Conservation (phyloP, 192 early-diverging fungal species). For the Linnemannia exigua region DNA sequence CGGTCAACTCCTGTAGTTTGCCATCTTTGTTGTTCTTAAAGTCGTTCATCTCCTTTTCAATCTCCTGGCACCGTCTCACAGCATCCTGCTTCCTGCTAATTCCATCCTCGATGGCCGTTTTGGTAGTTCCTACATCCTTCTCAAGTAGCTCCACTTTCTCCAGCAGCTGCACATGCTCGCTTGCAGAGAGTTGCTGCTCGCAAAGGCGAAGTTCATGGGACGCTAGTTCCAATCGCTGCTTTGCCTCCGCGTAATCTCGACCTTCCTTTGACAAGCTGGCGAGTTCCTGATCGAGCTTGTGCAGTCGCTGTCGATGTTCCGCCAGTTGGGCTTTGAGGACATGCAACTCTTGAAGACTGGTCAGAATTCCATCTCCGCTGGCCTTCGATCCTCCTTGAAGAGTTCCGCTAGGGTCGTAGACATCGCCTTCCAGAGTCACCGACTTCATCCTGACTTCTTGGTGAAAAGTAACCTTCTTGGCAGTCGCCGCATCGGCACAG, state of each 20-base stretch:
- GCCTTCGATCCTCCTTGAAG: constrained; percentile 93
- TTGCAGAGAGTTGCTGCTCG: constrained; percentile 84
- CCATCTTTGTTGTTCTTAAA: constrained; percentile 89
- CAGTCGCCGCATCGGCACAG: constrained; percentile 86
- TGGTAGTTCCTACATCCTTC: constrained; percentile 64
- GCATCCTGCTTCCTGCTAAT: constrained; percentile 64
- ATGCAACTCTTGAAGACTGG: constrained; percentile 81
- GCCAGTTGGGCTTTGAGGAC: constrained; percentile 68
- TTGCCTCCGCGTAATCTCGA: constrained; percentile 69
- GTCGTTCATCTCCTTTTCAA: constrained; percentile 92
- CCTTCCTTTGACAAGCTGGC: constrained; percentile 67
- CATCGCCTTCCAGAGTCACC: constrained; percentile 98
- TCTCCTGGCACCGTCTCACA: constrained; percentile 65
- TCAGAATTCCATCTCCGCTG: constrained; percentile 77
- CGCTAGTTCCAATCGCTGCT: constrained; percentile 79
- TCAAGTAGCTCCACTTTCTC: constrained; percentile 71
- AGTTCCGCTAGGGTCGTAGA: constrained; percentile 95
- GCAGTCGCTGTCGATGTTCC: constrained; percentile 64
- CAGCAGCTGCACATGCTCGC: constrained; percentile 64
- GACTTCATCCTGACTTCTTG: constrained; percentile 84
- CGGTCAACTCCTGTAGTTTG: constrained; percentile 88
- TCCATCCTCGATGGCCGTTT: constrained; percentile 58
- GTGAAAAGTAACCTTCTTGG: constrained; percentile 92
- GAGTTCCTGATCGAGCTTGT: constrained; percentile 67
- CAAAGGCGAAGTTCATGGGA: constrained; percentile 82